Evolutionary conservation across 768 basidiomycete species (phyloP), one percentile per base, ranked within the genome.

Genomic region (Suillus tomentosus): DNA sequence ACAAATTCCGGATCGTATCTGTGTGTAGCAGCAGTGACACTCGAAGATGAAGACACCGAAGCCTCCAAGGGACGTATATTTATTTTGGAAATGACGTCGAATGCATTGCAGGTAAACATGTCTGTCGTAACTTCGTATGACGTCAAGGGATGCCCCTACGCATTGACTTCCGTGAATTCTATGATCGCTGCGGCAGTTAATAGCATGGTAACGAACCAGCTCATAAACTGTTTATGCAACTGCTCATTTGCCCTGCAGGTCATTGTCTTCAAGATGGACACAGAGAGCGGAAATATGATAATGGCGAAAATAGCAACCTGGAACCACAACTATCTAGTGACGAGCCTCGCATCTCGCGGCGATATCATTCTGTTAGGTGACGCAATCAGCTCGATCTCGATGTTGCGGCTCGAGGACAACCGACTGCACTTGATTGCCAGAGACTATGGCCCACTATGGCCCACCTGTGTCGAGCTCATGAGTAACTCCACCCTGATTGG

Each of bases 271-370:
- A 72, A 77, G 7, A 72, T 86, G 3, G 78, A 81, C 50, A 72
- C 66, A 57, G 68, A 79, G n/a, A 70, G 73, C 11, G 68, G 70
- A 42, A 67, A 78, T 17, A 68, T 77, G 40, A 66, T 73, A 1
- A 75, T 78, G 66, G 70, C 71, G 6, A 78, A 79, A 37, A 68
- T 85, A 8, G 73, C 84, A 0, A 79, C 84, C 45, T 95, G 93
- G 89, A 87, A 90, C 67, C 91, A 94, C 72, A 94, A 92, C 62
- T 95, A 95, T 76, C 65, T 91, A 63, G 86, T 95, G 36, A 86
- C 84, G 5, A 87, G 85, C 62, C 76, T 97, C 24, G 85, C 83
- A 0, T 77, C 85, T 3, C 82, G 81, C 55, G 82, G 79, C 3
- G 76, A 87, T 64, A 78, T 76, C 54, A 72, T 96, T 31, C 76